Base-by-base conservation (phyloP, 371 early-diverging fungal genomes). In the Zancudomyces culisetae region DNA sequence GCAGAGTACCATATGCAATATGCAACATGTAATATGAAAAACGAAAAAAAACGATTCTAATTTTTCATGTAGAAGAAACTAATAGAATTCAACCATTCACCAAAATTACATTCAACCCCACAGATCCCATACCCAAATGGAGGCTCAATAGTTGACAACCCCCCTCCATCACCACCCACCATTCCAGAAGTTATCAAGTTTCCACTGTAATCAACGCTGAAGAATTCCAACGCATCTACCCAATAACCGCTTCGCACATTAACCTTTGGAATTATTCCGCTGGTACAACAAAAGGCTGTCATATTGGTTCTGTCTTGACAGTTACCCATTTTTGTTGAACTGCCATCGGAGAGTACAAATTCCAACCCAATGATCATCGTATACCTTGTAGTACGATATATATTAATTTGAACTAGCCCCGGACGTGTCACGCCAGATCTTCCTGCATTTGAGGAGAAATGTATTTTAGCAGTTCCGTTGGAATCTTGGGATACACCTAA, bases 151-250 rank as follows among this genome's bases (percentile, higher is more conserved):
- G 53, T 22, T n/a, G 50, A 41, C 2, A 60, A 27, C 0, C 60
- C 52, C 0, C 76, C 76, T 12, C 76, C 76, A 19, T 49, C 13
- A 20, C 75, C 72, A 48, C 76, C 76, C 57, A 49, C 62, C 76
- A 75, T 75, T 12, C 55, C 63, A 29, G 57, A 58, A 8, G 28
- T 1, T n/a, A 60, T 47, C n/a, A n/a, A n/a, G n/a, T n/a, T n/a
- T 4, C 74, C 75, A 39, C 53, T 55, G 19, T 49, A 58, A 1
- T 66, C 54, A n/a, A 55, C 55, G n/a, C n/a, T n/a, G n/a, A n/a
- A n/a, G 29, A 74, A 57, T 35, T 70, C 70, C 0, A 76, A 26
- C 0, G 76, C 76, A 60, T 76, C 76, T 39, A 76, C 60, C 67
- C 70, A 77, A 12, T 57, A 63, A 18, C 76, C 77, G 27, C 69